phyloP scores from a whole-genome alignment of 1,139 yeast genomes.

The Yamadazyma conglobata region DNA sequence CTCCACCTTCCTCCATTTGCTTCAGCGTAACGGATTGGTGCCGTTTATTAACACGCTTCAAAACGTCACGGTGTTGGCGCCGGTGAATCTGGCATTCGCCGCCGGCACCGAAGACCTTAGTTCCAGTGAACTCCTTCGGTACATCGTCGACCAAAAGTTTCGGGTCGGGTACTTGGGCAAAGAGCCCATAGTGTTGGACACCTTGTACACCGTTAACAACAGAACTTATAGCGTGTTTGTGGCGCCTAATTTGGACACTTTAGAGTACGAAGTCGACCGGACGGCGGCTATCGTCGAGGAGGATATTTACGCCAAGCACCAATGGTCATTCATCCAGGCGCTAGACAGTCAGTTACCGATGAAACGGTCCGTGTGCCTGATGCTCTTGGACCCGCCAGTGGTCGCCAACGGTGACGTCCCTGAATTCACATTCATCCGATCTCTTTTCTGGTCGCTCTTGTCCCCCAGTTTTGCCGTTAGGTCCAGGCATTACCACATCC shows the following conservation, averaged over 20 bases:
- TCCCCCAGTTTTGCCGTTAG: too few species aligned
- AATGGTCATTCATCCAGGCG: slow-evolving; percentile 73
- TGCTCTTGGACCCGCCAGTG: slow-evolving; percentile 27
- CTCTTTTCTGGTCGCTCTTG: too few species aligned
- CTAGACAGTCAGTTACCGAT: slow-evolving; percentile 49
- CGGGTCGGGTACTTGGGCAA: slow-evolving; percentile 31
- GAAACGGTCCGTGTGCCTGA: slow-evolving; percentile 43
- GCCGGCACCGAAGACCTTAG: slow-evolving; percentile 7
- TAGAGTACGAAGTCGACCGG: slow-evolving; percentile 45
- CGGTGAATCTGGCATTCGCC: slow-evolving; percentile 77
- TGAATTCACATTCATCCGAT: too few species aligned
- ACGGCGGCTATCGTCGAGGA: slow-evolving; percentile 54
- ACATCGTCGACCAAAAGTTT: slow-evolving; percentile 34
- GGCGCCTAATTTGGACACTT: slow-evolving; percentile 26
- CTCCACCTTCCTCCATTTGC: slow-evolving; percentile 59
- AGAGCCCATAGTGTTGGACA: slow-evolving; percentile 28
- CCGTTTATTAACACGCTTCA: slow-evolving; percentile 62
- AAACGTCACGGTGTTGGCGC: slow-evolving; percentile 79
- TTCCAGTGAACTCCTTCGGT: slow-evolving; percentile 24
- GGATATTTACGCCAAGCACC: slow-evolving; percentile 65
- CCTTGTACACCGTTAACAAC: slow-evolving; percentile 22
- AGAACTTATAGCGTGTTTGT: slow-evolving; percentile 26
- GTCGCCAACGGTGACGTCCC: too few species aligned
- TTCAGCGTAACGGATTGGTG: slow-evolving; percentile 67
- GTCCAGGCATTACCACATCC: too few species aligned